Conservation (phyloP, 1,139 yeast species). For the Yamadazyma triangularis region DNA sequence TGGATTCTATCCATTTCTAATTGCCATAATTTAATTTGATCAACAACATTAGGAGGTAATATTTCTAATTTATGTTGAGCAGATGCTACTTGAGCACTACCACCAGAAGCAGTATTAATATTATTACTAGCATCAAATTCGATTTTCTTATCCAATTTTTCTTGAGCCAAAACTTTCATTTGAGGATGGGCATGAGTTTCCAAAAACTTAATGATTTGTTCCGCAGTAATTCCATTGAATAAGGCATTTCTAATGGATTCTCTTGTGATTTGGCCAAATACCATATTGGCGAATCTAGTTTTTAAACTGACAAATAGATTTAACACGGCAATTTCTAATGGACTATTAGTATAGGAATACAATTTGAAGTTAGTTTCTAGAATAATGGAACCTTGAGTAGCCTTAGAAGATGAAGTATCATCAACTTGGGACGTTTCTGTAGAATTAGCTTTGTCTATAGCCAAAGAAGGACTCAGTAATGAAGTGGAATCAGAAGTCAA, state of each 20-base stretch:
- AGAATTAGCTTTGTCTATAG: constrained; percentile 24
- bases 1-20: constrained; percentile 89
- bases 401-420: constrained; percentile 14
- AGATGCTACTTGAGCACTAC: constrained; percentile 23
- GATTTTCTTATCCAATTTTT: constrained; percentile 57
- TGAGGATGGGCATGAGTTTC: constrained; percentile 95
- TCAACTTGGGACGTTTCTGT: constrained; percentile 7
- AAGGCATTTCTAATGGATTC: constrained; percentile 86
- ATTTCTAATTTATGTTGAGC: constrained; percentile 53
- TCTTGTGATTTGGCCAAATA: constrained; percentile 88
- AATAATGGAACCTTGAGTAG: constrained; percentile 63
- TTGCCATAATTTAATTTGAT: constrained; percentile 95
- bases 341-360: constrained; percentile 93
- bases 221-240: constrained; percentile 88
- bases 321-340: constrained; percentile 88
- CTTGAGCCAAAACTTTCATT: constrained; percentile 72
- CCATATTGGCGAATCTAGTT: constrained; percentile 86
- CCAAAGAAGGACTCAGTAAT: constrained; percentile 65
- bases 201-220: constrained; percentile 83
- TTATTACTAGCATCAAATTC: constrained; percentile 61
- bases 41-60: constrained; percentile 92
- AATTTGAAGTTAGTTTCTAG: constrained; percentile 91
- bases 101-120: constrained; percentile 45
- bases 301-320: constrained; percentile 82
- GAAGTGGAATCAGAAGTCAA: constrained; percentile 80